Evolutionary conservation across 2,329 filamentous ascomycete species (phyloP).

Genomic region (Davidsoniella virescens): DNA sequence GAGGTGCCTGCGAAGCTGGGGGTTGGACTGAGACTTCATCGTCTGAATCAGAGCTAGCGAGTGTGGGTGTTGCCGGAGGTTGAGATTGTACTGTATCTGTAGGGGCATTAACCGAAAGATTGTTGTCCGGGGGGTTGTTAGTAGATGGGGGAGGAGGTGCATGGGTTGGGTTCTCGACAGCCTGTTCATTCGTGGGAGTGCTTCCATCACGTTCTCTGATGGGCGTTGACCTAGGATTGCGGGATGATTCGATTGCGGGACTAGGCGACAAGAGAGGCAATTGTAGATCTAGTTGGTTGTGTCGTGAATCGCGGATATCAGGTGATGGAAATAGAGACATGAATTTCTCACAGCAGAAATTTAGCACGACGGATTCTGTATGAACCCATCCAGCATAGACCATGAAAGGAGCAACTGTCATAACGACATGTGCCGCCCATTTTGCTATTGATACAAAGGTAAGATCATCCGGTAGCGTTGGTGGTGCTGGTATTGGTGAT

Average conservation of each 20-base stretch:
- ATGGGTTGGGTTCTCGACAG: no score
- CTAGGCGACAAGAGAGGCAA: not conserved
- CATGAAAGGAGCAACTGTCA: conserved; percentile 31
- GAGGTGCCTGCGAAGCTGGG: conserved; percentile 11
- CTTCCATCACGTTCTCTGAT: no score
- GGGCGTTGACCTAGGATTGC: not conserved
- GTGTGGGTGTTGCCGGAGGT: no score
- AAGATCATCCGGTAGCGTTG: conserved; percentile 26
- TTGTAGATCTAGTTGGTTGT: not conserved
- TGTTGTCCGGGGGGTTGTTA: no score
- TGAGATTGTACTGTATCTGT: no score
- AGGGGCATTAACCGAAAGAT: no score
- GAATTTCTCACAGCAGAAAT: not conserved
- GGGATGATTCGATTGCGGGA: not conserved
- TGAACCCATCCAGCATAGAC: conserved; percentile 29
- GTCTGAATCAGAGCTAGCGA: no score
- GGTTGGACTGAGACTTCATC: no score
- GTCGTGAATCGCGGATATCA: not conserved
- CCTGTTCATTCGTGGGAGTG: no score
- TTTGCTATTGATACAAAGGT: conserved; percentile 22
- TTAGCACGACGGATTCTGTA: conserved; percentile 14
- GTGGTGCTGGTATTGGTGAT: conserved; percentile 33
- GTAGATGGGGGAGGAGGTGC: no score
- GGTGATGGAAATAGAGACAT: not conserved
- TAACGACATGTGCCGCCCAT: conserved; percentile 27